A percentile compares a stretch with the other conserved stretches of the same genome.
Conservation (phyloP, 495 filamentous ascomycete genomes). For the Pyronema domesticum region DNA sequence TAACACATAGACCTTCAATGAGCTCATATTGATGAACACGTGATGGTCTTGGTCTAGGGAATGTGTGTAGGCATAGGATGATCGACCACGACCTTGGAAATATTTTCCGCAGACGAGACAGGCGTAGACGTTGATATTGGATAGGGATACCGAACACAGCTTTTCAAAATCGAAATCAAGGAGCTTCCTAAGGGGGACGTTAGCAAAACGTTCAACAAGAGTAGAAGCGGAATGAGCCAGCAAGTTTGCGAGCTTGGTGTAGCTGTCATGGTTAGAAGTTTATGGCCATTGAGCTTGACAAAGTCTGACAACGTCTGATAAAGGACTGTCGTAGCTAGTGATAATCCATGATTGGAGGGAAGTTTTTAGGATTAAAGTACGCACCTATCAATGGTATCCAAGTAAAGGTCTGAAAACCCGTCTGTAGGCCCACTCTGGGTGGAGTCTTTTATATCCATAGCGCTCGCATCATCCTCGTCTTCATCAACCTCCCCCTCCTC, state of each 20-base stretch:
- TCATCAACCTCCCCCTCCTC: slow-evolving; percentile 28
- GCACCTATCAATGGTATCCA: slow-evolving; percentile 82
- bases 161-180: slow-evolving; percentile 60
- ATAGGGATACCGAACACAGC: slow-evolving; percentile 83
- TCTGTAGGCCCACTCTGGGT: slow-evolving; percentile 56
- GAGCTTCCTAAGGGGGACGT: not conserved
- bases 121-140: slow-evolving; percentile 97
- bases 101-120: slow-evolving; percentile 97
- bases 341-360: not conserved
- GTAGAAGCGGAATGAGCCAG: too few relatives aligned
- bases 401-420: slow-evolving; percentile 89
- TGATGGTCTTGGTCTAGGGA: slow-evolving; percentile 88
- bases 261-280: too few relatives aligned
- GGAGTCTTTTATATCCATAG: slow-evolving; percentile 29
- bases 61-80: slow-evolving; percentile 94
- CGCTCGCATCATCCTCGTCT: slow-evolving; percentile 29
- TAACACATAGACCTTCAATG: slow-evolving; percentile 85
- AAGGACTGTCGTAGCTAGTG: not conserved
- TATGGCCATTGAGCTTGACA: too few relatives aligned
- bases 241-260: too few relatives aligned
- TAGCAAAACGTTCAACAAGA: slow-evolving; percentile 17
- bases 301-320: too few relatives aligned
- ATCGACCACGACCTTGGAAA: slow-evolving; percentile 83
- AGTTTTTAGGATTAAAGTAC: not conserved
- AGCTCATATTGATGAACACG: slow-evolving; percentile 93